Evolutionary conservation across 169 alveolate genomes (phyloP), one percentile per base, ranked within the genome.

Genomic region (Ichthyophthirius multifiliis): DNA sequence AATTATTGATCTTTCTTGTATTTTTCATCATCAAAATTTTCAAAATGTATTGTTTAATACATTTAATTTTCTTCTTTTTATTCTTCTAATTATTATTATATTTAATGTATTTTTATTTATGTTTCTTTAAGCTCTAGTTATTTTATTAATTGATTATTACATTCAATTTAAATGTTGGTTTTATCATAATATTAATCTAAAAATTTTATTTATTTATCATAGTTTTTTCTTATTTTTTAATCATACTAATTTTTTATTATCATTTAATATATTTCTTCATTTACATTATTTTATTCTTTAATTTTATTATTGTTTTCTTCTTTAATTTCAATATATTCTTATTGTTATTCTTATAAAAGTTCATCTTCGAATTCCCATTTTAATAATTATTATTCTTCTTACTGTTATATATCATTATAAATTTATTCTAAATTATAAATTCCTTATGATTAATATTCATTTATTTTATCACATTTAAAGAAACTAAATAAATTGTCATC

Each of bases 311-410:
- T 55, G 13, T 55, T 55, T 27, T 27, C 71, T 27, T 55, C 71
- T 23, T 55, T 55, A 55, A 55, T 27, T 55, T 27, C 31, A 18
- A 27, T 55, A 55, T 27, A 55, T 55, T 16, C 2, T 16, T 55
- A 55, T 15, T 55, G 31, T 27, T 55, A 15, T 10, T 55, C 23
- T 1, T 27, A 0, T 6, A 1, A 16, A 15, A 20, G 31, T 27
- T 55, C 71, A 1, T 55, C 71, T 55, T 55, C 71, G 16, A 55
- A 55, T 55, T 55, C 71, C 71, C 71, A 55, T 23, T 55, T 39
- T 3, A 55, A 9, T 27, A 27, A 27, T 55, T 55, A 27, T n/a
- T 55, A 23, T 2, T 23, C 13, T 27, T 23, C 71, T 27, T 55
- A 34, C 5, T 20, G 43, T 20, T 4, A 16, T 27, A 55, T 27